phyloP scores from a whole-genome alignment of 106 monocot genomes.

The Ottelia alismoides region DNA sequence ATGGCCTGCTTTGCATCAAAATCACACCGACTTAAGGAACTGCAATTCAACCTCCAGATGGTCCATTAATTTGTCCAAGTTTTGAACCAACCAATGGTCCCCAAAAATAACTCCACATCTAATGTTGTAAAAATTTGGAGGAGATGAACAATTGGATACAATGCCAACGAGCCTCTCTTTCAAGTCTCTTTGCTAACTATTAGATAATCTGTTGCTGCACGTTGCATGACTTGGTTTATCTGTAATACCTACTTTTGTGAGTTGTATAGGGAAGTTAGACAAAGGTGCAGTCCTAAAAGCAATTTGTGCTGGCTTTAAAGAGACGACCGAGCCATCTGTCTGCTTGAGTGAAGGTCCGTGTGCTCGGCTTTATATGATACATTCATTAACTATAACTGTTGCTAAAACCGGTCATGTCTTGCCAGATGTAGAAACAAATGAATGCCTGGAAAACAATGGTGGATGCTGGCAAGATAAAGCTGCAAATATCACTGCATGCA shows the following conservation, averaged over 20 bases:
- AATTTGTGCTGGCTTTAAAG: conserved; percentile 24
- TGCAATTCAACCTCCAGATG: too few species aligned
- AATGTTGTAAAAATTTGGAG: too few species aligned
- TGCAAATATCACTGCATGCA: conserved; percentile 25
- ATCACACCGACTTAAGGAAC: too few species aligned
- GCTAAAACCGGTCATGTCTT: not conserved
- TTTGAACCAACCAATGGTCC: too few species aligned
- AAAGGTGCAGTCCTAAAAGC: conserved; percentile 27
- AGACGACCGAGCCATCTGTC: conserved; percentile 23
- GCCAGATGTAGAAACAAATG: conserved; percentile 19
- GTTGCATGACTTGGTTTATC: not conserved
- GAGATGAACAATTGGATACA: too few species aligned
- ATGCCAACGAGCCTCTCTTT: not conserved
- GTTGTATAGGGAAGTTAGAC: conserved; percentile 21
- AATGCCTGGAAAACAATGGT: conserved; percentile 24
- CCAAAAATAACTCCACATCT: too few species aligned
- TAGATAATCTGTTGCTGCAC: not conserved
- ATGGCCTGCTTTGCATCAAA: too few species aligned
- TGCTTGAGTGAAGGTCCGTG: conserved; percentile 19
- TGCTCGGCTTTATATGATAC: too few species aligned
- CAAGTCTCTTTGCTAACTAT: not conserved
- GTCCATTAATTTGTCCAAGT: too few species aligned
- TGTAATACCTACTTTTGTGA: too few species aligned
- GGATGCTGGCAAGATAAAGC: conserved; percentile 26
- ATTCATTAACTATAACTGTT: not conserved